Evolutionary conservation across 805 yeast genomes (phyloP), one percentile per base, ranked within the genome.

Genomic region (Candida coleopterorum): DNA sequence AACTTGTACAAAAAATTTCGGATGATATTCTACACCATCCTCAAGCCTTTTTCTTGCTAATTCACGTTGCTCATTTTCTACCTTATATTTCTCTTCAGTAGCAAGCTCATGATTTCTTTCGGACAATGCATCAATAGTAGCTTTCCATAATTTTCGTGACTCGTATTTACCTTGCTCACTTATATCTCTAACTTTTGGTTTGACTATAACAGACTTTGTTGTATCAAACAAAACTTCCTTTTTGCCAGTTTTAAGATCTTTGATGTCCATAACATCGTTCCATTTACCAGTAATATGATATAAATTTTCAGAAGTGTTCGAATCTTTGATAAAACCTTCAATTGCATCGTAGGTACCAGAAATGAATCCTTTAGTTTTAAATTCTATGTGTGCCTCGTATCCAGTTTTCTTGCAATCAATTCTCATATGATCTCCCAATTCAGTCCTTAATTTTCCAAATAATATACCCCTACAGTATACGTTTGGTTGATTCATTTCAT

Each of bases 341-440:
- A 93, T 85, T 6, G 85, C 85, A 57, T 93, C 94, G 59, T 90
- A 93, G 3, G 90, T 75, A 15, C 98, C 98, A 16, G 89, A 74
- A 29, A 93, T 85, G 55, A 88, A 85, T 1, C 98, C 98, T 60
- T 93, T 93, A 5, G 93, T 85, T 56, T 93, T 89, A 64, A 93
- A 93, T 47, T 93, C 97, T 35, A 93, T 82, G 55, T 83, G 90
- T 4, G 90, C 87, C 37, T 74, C 71, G 41, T 73, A 72, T 10
- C 75, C 78, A 14, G 70, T 67, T 9, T 67, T 59, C 5, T 76
- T 71, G 49, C 90, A 84, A 47, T 73, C 75, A 39, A 93, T 70
- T n/a, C 72, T 48, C 78, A 94, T 77, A 53, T 84, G 94, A 57
- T 93, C 98, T 20, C 98, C 97, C 41, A 93, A 62, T 58, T 93